These are phyloP conservation scores for Epichloe gansuensis DNA, from an alignment of 2,329 filamentous ascomycete genomes.

Conservation along the genomic window DNA sequence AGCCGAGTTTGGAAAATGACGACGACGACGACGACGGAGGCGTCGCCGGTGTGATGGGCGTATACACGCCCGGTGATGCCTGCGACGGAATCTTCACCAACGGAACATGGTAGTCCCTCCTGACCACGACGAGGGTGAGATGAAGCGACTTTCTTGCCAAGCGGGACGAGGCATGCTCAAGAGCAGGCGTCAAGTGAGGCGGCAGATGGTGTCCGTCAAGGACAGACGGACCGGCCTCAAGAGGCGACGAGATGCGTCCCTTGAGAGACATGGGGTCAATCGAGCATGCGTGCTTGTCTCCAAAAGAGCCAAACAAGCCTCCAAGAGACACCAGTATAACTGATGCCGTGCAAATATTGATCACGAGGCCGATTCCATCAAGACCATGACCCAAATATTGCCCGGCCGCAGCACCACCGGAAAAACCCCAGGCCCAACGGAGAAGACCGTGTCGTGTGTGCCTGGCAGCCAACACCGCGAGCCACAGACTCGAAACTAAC, in stretches of 20 bases:
- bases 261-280: conserved; percentile 33
- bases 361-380: background rate
- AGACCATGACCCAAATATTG: background rate
- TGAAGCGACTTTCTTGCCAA: conserved; percentile 43
- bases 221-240: conserved; percentile 50
- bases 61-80: conserved; percentile 7
- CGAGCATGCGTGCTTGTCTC: too few species aligned
- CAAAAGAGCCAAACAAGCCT: too few species aligned
- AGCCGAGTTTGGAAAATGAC: conserved; percentile 6
- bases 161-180: conserved; percentile 45
- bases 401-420: too few species aligned
- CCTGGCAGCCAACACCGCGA: background rate
- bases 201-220: conserved; percentile 47
- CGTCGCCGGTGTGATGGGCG: conserved; percentile 14
- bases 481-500: background rate
- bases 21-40: conserved; percentile 15
- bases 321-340: background rate
- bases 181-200: conserved; percentile 37
- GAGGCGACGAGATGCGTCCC: conserved; percentile 46
- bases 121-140: conserved; percentile 45
- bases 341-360: background rate
- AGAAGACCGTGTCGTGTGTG: too few species aligned
- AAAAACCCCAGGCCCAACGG: too few species aligned
- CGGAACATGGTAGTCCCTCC: conserved; percentile 45
- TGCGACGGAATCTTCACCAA: conserved; percentile 14